A percentile compares a stretch with the other conserved stretches of the same genome.
These are phyloP conservation scores for Thelonectria rubi DNA, from an alignment of 2,329 filamentous ascomycete genomes.

Conservation along the genomic window DNA sequence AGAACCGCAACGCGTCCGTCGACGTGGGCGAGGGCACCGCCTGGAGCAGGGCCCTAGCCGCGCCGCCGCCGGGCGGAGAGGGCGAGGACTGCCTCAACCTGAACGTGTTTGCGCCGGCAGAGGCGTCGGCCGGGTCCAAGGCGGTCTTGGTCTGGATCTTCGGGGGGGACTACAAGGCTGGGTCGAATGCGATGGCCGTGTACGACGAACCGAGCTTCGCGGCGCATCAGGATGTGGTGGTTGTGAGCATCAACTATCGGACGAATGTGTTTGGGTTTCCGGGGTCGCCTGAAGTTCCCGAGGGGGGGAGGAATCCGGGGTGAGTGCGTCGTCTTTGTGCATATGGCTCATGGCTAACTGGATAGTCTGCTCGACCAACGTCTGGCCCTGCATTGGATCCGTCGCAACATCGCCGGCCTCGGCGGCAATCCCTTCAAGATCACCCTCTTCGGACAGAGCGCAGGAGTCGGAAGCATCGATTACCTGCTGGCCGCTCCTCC, in stretches of 20 bases:
- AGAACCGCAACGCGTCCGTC: constrained; percentile 38
- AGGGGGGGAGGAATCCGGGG: constrained; percentile 36
- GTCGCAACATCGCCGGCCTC: constrained; percentile 58
- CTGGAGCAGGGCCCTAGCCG: constrained; percentile 35
- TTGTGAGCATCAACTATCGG: constrained; percentile 59
- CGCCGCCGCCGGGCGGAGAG: constrained; percentile 38
- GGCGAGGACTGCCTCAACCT: constrained; percentile 48
- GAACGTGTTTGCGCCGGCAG: constrained; percentile 45
- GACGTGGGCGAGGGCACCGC: constrained; percentile 17
- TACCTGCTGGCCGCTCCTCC: constrained; percentile 40
- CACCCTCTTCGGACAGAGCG: constrained; percentile 62
- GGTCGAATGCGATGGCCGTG: constrained; percentile 46
- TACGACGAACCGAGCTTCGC: constrained; percentile 55
- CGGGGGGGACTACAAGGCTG: constrained; percentile 52
- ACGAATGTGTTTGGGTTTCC: constrained; percentile 55
- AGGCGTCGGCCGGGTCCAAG: constrained; percentile 41
- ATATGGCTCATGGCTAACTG: constrained; percentile 7
- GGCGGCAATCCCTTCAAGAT: constrained; percentile 57
- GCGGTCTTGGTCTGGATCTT: constrained; percentile 57
- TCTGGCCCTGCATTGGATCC: constrained; percentile 59
- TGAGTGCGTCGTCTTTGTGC: neutral
- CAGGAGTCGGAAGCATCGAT: constrained; percentile 65
- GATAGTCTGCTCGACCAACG: constrained; percentile 49
- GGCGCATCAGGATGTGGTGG: constrained; percentile 53
- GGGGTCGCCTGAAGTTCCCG: constrained; percentile 37